These are phyloP conservation scores for Sphenostylis stenocarpa DNA, from an alignment of 306 rosid genomes.

Conservation along the genomic window DNA sequence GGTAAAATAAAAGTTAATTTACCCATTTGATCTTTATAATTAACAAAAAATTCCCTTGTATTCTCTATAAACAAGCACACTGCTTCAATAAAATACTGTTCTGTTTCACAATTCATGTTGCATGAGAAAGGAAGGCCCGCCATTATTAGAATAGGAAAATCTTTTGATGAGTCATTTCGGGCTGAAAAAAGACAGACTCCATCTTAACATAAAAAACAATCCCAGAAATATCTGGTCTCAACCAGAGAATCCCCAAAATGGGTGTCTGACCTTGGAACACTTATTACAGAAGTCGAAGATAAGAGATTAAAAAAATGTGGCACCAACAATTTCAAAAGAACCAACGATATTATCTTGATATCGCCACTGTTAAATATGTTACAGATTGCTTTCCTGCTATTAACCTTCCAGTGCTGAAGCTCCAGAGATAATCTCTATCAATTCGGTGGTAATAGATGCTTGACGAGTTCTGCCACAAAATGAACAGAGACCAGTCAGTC, in stretches of 20 bases:
- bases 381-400: constrained; percentile 32
- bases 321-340: constrained; percentile 45
- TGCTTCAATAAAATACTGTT: background rate
- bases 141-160: constrained; percentile 23
- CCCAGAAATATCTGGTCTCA: constrained; percentile 23
- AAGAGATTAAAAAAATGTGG: constrained; percentile 34
- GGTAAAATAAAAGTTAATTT: too few species aligned
- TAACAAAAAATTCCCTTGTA: too few species aligned
- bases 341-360: constrained; percentile 44
- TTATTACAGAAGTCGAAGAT: constrained; percentile 49
- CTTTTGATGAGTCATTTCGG: constrained; percentile 5
- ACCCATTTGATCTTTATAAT: too few species aligned
- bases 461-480: constrained; percentile 84
- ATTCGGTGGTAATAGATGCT: constrained; percentile 96
- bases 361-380: constrained; percentile 41
- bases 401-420: constrained; percentile 86
- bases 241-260: constrained; percentile 43
- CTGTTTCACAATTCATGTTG: background rate
- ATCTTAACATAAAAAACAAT: constrained; percentile 41
- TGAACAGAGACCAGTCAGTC: constrained; percentile 36
- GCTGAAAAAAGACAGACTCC: constrained; percentile 22
- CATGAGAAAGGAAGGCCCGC: background rate
- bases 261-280: constrained; percentile 39
- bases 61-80: background rate
- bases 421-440: constrained; percentile 99